Evolutionary conservation across 345 rosid species (phyloP).

Genomic region (Dovyalis caffra): DNA sequence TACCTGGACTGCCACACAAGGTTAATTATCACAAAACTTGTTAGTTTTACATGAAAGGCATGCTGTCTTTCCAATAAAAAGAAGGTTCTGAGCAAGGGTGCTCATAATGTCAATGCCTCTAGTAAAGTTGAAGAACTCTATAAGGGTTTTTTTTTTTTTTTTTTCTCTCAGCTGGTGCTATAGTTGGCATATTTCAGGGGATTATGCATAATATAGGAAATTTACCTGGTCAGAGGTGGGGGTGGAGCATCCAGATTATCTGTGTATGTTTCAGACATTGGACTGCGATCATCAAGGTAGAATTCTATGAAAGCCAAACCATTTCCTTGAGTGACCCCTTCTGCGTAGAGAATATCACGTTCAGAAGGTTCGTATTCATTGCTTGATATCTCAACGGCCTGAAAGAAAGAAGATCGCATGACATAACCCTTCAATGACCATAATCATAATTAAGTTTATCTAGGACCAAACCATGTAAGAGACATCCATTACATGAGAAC

Average conservation of each 20-base stretch:
- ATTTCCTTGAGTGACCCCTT: conserved; percentile 95
- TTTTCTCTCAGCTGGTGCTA: not conserved
- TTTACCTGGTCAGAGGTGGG: conserved; percentile 65
- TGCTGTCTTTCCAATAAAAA: not conserved
- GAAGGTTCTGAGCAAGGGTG: not conserved
- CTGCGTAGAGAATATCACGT: conserved; percentile 85
- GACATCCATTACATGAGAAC: not conserved
- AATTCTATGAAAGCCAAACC: conserved; percentile 97
- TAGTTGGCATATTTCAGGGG: not conserved
- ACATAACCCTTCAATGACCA: conserved; percentile 11
- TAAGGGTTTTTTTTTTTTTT: not conserved
- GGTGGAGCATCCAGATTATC: conserved; percentile 65
- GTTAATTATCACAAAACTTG: not conserved
- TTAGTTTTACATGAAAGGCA: not conserved
- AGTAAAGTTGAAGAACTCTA: not conserved
- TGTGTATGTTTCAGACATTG: conserved; percentile 79
- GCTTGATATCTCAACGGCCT: conserved; percentile 97
- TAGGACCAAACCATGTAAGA: not conserved
- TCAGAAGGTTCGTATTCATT: conserved; percentile 96
- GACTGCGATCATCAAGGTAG: conserved; percentile 81
- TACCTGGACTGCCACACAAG: not conserved
- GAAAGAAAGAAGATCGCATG: conserved; percentile 26
- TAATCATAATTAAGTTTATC: not conserved
- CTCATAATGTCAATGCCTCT: not conserved
- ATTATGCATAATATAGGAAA: not conserved